phyloP scores from a whole-genome alignment of 140 eudicot species.

The Erigeron philadelphicus region DNA sequence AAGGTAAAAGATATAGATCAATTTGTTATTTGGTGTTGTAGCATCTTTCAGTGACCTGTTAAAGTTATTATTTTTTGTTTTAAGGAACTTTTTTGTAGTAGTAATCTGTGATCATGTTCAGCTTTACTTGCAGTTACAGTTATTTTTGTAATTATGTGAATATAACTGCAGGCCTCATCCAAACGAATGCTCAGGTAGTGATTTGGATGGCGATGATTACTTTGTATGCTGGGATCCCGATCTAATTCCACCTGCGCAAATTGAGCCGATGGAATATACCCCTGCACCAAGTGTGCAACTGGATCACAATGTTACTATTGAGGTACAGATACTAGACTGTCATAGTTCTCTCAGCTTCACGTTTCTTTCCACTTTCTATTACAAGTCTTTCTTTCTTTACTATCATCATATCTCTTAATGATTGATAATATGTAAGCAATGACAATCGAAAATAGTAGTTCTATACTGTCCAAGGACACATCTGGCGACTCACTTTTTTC shows the following conservation, averaged over 20 bases:
- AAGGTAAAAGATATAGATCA: conserved; percentile 39
- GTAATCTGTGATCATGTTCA: not conserved
- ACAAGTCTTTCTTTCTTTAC: too few relatives aligned
- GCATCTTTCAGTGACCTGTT: not conserved
- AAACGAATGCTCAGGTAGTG: conserved; percentile 97
- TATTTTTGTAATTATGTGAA: not conserved
- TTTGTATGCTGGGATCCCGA: conserved; percentile 85
- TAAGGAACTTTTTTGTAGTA: not conserved
- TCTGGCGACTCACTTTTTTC: too few relatives aligned
- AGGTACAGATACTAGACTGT: conserved; percentile 40
- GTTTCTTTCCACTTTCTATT: not conserved
- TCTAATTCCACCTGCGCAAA: conserved; percentile 56
- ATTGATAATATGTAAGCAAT: not conserved
- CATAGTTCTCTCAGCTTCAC: not conserved
- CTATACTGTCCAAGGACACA: too few relatives aligned
- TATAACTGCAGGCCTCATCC: conserved; percentile 74
- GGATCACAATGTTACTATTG: conserved; percentile 81
- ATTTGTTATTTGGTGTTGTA: not conserved
- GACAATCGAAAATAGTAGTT: too few relatives aligned
- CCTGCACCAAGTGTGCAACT: conserved; percentile 46
- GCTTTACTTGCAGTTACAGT: conserved; percentile 9
- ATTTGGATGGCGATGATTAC: conserved; percentile 95
- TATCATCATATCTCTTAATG: not conserved
- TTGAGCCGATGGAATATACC: conserved; percentile 67
- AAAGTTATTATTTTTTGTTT: not conserved